Evolutionary conservation across 352 stramenopile genomes (phyloP), one percentile per base, ranked within the genome.

Genomic region (Hyaloperonospora arabidopsidis): DNA sequence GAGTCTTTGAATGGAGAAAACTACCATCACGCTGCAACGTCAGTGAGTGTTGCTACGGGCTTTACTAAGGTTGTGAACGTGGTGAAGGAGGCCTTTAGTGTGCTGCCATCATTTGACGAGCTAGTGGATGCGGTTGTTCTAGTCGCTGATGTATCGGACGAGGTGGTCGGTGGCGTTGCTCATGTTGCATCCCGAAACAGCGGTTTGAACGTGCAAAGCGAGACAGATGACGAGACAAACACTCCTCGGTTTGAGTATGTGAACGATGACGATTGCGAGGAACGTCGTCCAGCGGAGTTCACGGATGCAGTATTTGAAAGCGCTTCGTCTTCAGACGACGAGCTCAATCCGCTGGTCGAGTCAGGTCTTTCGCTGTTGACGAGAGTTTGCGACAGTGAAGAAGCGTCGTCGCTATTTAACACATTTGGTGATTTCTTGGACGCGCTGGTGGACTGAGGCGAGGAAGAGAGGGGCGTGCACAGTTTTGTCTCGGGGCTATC

Each of bases 381-480:
- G 14, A 65, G 64, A 41, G 63, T 85, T 12, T 84, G 75, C 34
- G 74, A 86, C 41, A 87, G 73, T 35, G 52, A 87, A 34, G 72
- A 85, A 47, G 67, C 76, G 14, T 59, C 72, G 38, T 76, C 73
- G 39, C 61, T 89, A 21, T 78, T 89, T 39, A 86, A 87, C 58
- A 72, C 74, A 2, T 82, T 89, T 32, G 76, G 74, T 21, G 67
- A 87, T 55, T 84, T 89, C 43, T 40, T 89, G 19, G 79, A 89
- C 28, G 68, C 84, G 15, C 57, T 89, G 15, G 65, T 87, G 25
- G 66, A 84, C 17, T 85, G 66, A 70, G 39, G n/a, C 14, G 28
- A 39, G 19, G 22, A 52, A 43, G 17, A 34, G 21, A 4, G 25
- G 4, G 8, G 8, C 8, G 25, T 32, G 25, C 25, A 32, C 25